Base-by-base conservation (phyloP, 2,329 filamentous ascomycete genomes). In the Trichoderma cornu-damae region DNA sequence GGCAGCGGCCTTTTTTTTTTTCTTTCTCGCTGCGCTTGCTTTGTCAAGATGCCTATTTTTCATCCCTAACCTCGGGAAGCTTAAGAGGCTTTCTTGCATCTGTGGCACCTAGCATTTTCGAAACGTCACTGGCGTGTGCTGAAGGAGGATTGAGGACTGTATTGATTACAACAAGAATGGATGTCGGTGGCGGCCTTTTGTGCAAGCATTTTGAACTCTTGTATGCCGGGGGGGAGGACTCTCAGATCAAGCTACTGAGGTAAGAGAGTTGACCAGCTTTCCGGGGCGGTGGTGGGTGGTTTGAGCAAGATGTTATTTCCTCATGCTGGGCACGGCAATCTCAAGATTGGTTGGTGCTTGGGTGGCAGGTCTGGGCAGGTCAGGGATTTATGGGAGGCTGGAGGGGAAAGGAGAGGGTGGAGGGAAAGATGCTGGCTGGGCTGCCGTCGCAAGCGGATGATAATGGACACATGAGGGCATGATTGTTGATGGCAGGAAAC, bases 401-500 rank as follows among this genome's bases (percentile, higher is more conserved):
- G 44, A 40, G 26, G 44, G 50, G 37, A 22, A 9, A 20, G 35
- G 16, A 30, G 46, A 22, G 12, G 32, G 3, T 24, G 43, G 43
- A 16, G 30, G 38, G 26, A 20, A 34, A 16, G 26, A 43, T 22
- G 49, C n/a, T 34, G 18, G 49, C n/a, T 34, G 18, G 49, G 30
- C 46, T 49, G 46, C 44, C 34, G 44, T 32, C 26, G 46, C 46
- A 30, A 16, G 57, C 51, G 57, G 59, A 62, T 57, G 60, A 60
- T 60, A 60, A 58, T 61, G 55, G 50, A 57, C 58, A 57, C 47
- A 62, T 46, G 58, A 61, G 56, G 54, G 49, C 38, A 61, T 26
- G 61, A 61, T 53, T 48, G 42, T 61, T 55, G 58, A 58, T 38
- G 52, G 49, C 48, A 20, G 47, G 38, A n/a, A n/a, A n/a, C n/a